Evolutionary conservation across 768 basidiomycete genomes (phyloP).

Genomic region (Trametes cubensis): DNA sequence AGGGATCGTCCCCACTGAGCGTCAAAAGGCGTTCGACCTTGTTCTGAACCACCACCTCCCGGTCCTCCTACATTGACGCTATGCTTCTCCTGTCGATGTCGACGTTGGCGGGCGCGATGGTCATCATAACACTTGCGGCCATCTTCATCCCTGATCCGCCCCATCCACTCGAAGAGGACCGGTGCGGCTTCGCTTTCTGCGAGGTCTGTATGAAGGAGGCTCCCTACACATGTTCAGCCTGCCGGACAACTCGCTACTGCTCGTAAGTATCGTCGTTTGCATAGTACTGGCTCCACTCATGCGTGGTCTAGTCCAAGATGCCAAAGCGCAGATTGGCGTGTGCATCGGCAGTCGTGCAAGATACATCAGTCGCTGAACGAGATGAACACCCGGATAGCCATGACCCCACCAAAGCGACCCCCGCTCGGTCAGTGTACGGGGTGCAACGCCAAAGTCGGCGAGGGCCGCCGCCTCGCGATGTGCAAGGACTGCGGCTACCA

Average conservation of each 20-base stretch:
- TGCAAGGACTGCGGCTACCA: slow-evolving; percentile 41
- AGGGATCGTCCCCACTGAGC: neutral
- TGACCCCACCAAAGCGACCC: slow-evolving; percentile 31
- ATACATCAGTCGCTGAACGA: slow-evolving; percentile 38
- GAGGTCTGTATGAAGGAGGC: slow-evolving; percentile 24
- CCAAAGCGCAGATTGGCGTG: slow-evolving; percentile 36
- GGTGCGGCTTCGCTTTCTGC: slow-evolving; percentile 22
- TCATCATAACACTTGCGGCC: slow-evolving; percentile 21
- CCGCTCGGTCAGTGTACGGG: slow-evolving; percentile 34
- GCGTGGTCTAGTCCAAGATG: slow-evolving; percentile 25
- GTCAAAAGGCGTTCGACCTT: slow-evolving; percentile 8
- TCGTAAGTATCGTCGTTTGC: slow-evolving; percentile 11
- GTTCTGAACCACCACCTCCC: slow-evolving; percentile 23
- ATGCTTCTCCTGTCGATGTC: slow-evolving; percentile 24
- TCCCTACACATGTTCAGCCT: slow-evolving; percentile 23
- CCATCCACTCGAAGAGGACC: slow-evolving; percentile 21
- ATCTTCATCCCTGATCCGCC: slow-evolving; percentile 21
- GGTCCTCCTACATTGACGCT: neutral
- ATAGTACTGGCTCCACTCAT: neutral
- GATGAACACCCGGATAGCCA: slow-evolving; percentile 30
- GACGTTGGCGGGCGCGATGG: slow-evolving; percentile 23
- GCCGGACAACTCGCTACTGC: slow-evolving; percentile 27
- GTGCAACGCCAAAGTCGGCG: slow-evolving; percentile 32
- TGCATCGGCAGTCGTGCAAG: slow-evolving; percentile 41
- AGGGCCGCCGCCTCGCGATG: slow-evolving; percentile 18